Conservation (phyloP, 768 basidiomycete species). For the Polyporus arcularius region DNA sequence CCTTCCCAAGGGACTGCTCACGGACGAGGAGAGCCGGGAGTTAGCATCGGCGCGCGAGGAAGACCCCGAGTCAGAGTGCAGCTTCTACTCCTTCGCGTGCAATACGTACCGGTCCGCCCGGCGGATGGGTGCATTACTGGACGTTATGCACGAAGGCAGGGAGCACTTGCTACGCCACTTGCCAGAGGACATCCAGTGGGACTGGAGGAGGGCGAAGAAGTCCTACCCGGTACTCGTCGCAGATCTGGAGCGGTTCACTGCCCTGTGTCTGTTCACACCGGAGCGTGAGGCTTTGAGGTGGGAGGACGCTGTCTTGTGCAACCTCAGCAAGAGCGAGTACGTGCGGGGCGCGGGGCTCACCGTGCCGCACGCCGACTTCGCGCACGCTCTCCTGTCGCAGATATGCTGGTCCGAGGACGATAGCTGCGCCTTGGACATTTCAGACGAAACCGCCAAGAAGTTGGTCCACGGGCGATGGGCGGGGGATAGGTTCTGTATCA, state of each 20-base stretch:
- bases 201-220: too few species aligned
- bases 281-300: too few species aligned
- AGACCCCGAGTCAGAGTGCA: not conserved
- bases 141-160: too few species aligned
- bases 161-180: too few species aligned
- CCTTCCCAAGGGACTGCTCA: conserved; percentile 4
- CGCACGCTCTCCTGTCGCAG: conserved; percentile 2
- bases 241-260: not conserved
- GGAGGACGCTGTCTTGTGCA: not conserved
- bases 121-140: too few species aligned
- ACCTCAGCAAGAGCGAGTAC: conserved; percentile 4
- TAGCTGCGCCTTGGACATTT: not conserved
- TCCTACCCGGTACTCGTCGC: too few species aligned
- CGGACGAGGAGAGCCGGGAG: not conserved
- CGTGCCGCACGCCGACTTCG: not conserved
- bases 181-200: too few species aligned
- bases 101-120: not conserved
- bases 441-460: not conserved
- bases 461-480: conserved; percentile 1
- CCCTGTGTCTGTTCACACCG: not conserved
- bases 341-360: not conserved
- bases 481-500: conserved; percentile 7
- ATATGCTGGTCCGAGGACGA: conserved; percentile 1
- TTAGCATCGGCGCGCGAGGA: too few species aligned
- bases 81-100: not conserved